Conservation (phyloP, 805 yeast genomes). For the Yueomyces sinensis region DNA sequence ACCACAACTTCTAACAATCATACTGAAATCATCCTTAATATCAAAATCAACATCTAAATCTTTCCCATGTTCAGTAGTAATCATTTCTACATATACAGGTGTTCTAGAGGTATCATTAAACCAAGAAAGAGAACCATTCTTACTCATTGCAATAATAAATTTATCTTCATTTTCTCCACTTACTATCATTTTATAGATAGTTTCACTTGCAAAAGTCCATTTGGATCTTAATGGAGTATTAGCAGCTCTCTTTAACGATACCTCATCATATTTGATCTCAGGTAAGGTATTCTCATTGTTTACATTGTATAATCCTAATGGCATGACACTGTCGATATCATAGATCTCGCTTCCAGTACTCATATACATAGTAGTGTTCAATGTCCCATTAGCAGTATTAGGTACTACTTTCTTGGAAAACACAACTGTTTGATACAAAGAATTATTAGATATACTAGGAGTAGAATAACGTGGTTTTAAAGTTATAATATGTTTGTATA, state of each 20-base stretch:
- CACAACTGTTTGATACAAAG: slow-evolving; percentile 13
- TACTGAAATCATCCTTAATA: too few relatives aligned
- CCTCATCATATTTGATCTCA: slow-evolving; percentile 27
- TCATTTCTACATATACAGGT: too few relatives aligned
- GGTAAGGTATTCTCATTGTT: neutral
- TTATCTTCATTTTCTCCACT: slow-evolving; percentile 9
- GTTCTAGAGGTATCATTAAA: slow-evolving; percentile 14
- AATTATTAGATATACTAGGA: slow-evolving; percentile 4
- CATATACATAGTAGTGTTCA: slow-evolving; percentile 14
- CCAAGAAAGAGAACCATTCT: slow-evolving; percentile 22
- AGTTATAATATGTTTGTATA: slow-evolving; percentile 34
- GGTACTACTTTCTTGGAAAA: slow-evolving; percentile 16
- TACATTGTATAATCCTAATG: slow-evolving; percentile 13
- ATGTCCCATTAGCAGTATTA: slow-evolving; percentile 16
- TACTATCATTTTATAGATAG: slow-evolving; percentile 10
- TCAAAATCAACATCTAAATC: slow-evolving; percentile 16
- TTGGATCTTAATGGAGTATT: slow-evolving; percentile 8
- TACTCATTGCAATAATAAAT: slow-evolving; percentile 18
- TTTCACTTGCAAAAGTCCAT: slow-evolving; percentile 20
- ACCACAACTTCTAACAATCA: too few relatives aligned
- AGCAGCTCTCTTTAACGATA: slow-evolving; percentile 7
- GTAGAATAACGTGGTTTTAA: slow-evolving; percentile 24
- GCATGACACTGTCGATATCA: slow-evolving; percentile 17
- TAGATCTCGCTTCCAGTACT: slow-evolving; percentile 18
- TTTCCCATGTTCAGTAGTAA: neutral